Percentiles rank a stretch among this genome's conserved stretches.
Evolutionary conservation across 2,329 filamentous ascomycete species (phyloP).

Genomic region (Epichloe baconii): DNA sequence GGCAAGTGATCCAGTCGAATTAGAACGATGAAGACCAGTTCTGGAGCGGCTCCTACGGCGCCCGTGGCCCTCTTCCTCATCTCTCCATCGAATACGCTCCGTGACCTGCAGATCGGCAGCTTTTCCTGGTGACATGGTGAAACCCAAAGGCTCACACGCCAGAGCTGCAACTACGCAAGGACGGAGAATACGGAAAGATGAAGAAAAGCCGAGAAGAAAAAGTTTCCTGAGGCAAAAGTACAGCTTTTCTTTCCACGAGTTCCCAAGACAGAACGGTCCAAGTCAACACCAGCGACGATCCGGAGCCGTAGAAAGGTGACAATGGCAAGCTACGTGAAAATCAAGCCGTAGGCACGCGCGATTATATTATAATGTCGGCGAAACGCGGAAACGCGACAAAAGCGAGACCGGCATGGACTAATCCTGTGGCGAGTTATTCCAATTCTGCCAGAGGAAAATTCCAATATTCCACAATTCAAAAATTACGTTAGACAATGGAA

Average conservation of each 20-base stretch:
- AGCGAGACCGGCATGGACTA: not conserved
- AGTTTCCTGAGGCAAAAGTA: not conserved
- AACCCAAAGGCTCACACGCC: not conserved
- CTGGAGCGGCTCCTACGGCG: slow-evolving; percentile 10
- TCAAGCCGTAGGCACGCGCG: not conserved
- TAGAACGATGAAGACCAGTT: slow-evolving; percentile 8
- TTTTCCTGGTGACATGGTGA: slow-evolving; percentile 8
- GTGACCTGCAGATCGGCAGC: slow-evolving; percentile 5
- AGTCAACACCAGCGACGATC: not conserved
- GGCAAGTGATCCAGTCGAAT: slow-evolving; percentile 26
- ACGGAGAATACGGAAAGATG: not conserved
- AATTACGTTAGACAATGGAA: not conserved
- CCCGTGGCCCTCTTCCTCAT: slow-evolving; percentile 19
- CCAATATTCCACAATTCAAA: not conserved
- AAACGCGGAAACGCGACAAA: not conserved
- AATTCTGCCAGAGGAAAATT: not conserved
- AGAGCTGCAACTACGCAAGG: not conserved
- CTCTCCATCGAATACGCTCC: slow-evolving; percentile 24
- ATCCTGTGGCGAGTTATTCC: not conserved
- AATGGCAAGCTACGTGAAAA: not conserved
- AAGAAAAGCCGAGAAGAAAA: not conserved
- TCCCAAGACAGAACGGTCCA: not conserved
- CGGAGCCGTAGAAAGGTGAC: not conserved
- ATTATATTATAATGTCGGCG: not conserved
- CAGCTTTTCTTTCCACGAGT: not conserved